Base-by-base conservation (phyloP, 805 yeast genomes). In the Yarrowia sp. region DNA sequence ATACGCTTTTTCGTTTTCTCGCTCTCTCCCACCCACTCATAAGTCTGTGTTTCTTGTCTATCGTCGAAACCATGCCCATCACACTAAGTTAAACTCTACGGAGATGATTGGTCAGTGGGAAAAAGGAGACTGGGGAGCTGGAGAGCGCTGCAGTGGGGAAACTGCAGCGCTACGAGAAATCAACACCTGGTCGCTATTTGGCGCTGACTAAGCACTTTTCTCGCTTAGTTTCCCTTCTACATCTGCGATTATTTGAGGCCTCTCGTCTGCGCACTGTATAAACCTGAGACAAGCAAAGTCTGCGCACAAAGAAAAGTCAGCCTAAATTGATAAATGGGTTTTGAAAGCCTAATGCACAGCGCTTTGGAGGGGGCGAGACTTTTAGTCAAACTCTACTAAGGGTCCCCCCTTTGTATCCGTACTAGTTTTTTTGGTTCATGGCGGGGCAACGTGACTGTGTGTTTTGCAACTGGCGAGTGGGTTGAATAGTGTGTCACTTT, bases 211-310 rank as follows among this genome's bases (percentile, higher is more conserved):
- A n/a, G n/a, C n/a, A n/a, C n/a, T n/a, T n/a, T n/a, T n/a, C 30
- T 24, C 30, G 30, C 30, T 24, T 24, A 24, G n/a, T n/a, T n/a
- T n/a, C n/a, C n/a, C n/a, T n/a, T n/a, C n/a, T n/a, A n/a, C n/a
- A n/a, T n/a, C n/a, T n/a, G n/a, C n/a, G n/a, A n/a, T n/a, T n/a
- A n/a, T n/a, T n/a, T n/a, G n/a, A n/a, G n/a, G n/a, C n/a, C n/a
- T n/a, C n/a, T n/a, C n/a, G n/a, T n/a, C n/a, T n/a, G n/a, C n/a
- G 8, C 56, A 52, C 56, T 52, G 56, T 52, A 52, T 52, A 52
- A 52, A 52, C 56, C 56, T 52, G 42, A 52, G 56, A 52, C 56
- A 52, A 43, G 42, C 17, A 13, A 52, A 52, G 8, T 9, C 15
- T 9, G 14, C n/a, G n/a, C 9, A 46, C 52, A 46, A 46, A 15